Base-by-base conservation (phyloP, 352 stramenopile genomes). In the Vaucheria bursata region DNA sequence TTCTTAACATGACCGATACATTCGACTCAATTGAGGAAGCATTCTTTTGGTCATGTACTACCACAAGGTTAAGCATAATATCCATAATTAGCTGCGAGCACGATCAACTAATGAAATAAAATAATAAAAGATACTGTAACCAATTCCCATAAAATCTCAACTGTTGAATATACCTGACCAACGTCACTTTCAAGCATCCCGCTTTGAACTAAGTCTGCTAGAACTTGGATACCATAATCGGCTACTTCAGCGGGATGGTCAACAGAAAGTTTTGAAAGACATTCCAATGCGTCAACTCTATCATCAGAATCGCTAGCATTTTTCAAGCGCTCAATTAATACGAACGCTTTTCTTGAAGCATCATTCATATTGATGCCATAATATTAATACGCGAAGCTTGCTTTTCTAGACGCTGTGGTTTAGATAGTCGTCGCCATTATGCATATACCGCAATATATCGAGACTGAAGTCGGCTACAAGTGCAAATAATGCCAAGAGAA, bases 41-140 rank as follows among this genome's bases (percentile, higher is more conserved):
- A 4, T 53, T n/a, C 18, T 35, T 0, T 1, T n/a, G 39, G n/a
- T 59, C 73, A 31, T 33, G 50, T 59, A 69, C 77, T 33, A 12
- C 49, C n/a, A 82, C 77, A 4, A 82, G 77, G 45, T 82, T 82
- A 1, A 79, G 49, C 77, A 82, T 82, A 25, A 82, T 82, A 3
- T 72, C 71, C 70, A 82, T 79, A 35, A 82, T 79, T 45, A 59
- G 76, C 53, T 82, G 77, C 33, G 71, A 52, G 64, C 73, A 73
- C n/a, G n/a, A n/a, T n/a, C n/a, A n/a, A n/a, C n/a, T n/a, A n/a
- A n/a, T n/a, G n/a, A n/a, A n/a, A n/a, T n/a, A n/a, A n/a, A n/a
- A n/a, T n/a, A n/a, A n/a, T n/a, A n/a, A n/a, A n/a, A n/a, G n/a
- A n/a, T n/a, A n/a, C n/a, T n/a, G n/a, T n/a, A n/a, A n/a, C n/a